Evolutionary conservation across 768 basidiomycete species (phyloP), one percentile per base, ranked within the genome.

Genomic region (Daedalea quercina): DNA sequence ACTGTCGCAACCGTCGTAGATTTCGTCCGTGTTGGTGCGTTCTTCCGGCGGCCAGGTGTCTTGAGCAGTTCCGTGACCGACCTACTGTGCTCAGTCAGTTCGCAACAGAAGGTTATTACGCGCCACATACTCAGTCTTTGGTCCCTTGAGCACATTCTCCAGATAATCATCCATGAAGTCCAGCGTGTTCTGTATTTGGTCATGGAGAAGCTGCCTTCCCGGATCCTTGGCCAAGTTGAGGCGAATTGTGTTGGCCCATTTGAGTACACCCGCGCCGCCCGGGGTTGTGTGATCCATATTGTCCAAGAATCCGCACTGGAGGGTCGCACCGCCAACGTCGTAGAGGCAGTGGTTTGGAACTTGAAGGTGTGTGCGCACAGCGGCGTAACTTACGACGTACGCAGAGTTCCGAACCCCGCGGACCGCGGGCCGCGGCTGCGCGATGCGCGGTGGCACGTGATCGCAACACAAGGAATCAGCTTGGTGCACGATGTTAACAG

Each of bases 31-130:
- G 74, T 79, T 3, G 71, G 69, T 13, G 75, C 66, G 45, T 72
- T 74, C 68, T 79, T 87, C 67, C 80, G 88, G 42, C 88, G 79
- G 26, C 86, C 83, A 13, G 90, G 90, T 1, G 90, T 92, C 69
- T 92, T 92, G 2, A 92, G 80, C 17, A 92, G 76, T 50, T 91
- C 87, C 40, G 89, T 82, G 15, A 91, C 76, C 8, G 81, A 78
- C 44, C 89, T 90, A 56, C 15, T 47, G 23, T 15, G 47, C 24
- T 22, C 31, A 9, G 25, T 24, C 19, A 31, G 7, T 26, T 25
- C 47, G 22, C 20, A 53, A 20, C 20, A 55, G 15, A 57, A 24
- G 34, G 22, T 20, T 44, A 9, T 3, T 7, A 19, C 3, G 52
- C 34, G 23, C 20, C 4, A 24, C 44, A 57, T 79, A 89, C 89